Percentiles rank a stretch among this genome's conserved stretches.
Conservation (phyloP, 805 yeast species). For the Starmera caribaea region DNA sequence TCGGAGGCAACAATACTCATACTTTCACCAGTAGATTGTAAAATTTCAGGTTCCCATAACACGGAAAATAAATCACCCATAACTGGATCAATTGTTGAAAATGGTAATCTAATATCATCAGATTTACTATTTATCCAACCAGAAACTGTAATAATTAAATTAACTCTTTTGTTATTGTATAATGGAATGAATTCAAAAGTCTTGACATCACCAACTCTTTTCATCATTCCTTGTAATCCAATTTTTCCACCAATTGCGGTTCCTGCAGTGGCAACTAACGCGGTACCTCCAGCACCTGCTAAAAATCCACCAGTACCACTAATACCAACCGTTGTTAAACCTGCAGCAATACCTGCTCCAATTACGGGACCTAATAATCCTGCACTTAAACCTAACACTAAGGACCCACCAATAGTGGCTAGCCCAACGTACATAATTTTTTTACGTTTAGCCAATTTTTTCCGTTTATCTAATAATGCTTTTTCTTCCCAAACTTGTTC, state of each 20-base stretch:
- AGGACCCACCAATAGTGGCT: constrained; percentile 93
- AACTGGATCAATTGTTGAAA: constrained; percentile 92
- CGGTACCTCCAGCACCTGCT: constrained; percentile 96
- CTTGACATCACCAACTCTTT: constrained; percentile 83
- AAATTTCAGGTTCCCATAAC: constrained; percentile 97
- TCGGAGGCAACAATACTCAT: constrained; percentile 90
- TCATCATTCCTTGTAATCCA: constrained; percentile 76
- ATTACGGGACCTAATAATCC: constrained; percentile 96
- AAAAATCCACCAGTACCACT: constrained; percentile 87
- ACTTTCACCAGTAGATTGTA: constrained; percentile 92
- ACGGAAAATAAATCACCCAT: constrained; percentile 94
- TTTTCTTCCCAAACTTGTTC: constrained; percentile 71
- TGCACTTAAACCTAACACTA: constrained; percentile 90
- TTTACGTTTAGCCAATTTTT: constrained; percentile 53
- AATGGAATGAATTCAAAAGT: constrained; percentile 92
- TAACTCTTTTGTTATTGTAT: constrained; percentile 83
- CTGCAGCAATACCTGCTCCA: constrained; percentile 98
- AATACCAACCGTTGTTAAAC: constrained; percentile 88
- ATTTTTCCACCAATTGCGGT: constrained; percentile 85
- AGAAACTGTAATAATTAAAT: constrained; percentile 77
- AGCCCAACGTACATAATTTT: constrained; percentile 83
- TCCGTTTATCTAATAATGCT: constrained; percentile 58
- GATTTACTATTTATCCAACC: constrained; percentile 97
- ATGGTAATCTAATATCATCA: constrained; percentile 95
- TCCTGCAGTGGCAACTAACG: constrained; percentile 86